Evolutionary conservation across 2,329 filamentous ascomycete species (phyloP).

Genomic region (Venturia aucupariae): DNA sequence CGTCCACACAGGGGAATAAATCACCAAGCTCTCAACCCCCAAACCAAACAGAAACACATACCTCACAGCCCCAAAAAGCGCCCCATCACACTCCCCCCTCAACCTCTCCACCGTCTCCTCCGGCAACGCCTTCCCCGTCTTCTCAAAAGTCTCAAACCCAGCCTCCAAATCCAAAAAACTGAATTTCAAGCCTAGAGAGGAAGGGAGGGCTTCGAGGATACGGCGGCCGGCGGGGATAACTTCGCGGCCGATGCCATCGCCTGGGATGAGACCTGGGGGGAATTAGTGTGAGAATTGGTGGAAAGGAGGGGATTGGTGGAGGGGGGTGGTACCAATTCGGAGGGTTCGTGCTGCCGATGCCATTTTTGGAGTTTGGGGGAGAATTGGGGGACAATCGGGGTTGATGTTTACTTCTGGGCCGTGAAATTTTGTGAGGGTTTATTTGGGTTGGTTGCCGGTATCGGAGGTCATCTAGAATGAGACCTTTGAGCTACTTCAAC

Average conservation of each 20-base stretch:
- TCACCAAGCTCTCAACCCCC: too few species aligned
- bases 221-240: constrained; percentile 91
- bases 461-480: too few species aligned
- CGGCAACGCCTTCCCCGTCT: constrained; percentile 78
- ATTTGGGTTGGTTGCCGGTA: too few species aligned
- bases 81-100: constrained; percentile 85
- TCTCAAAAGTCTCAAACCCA: constrained; percentile 87
- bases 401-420: too few species aligned
- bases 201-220: constrained; percentile 82
- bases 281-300: constrained; percentile 13
- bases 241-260: constrained; percentile 96
- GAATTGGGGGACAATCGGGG: neutral
- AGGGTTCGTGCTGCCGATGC: constrained; percentile 49
- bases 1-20: too few species aligned
- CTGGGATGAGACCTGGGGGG: constrained; percentile 78
- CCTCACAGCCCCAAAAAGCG: constrained; percentile 90
- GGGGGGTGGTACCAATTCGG: constrained; percentile 50
- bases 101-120: constrained; percentile 86
- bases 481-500: too few species aligned
- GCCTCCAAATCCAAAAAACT: constrained; percentile 88
- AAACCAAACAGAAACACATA: constrained; percentile 24
- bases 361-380: too few species aligned
- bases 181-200: constrained; percentile 88
- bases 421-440: too few species aligned
- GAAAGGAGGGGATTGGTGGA: neutral